A percentile compares a stretch with the other conserved stretches of the same genome.
These are phyloP conservation scores for Candolleomyces aberdarensis DNA, from an alignment of 768 basidiomycete genomes.

Conservation along the genomic window DNA sequence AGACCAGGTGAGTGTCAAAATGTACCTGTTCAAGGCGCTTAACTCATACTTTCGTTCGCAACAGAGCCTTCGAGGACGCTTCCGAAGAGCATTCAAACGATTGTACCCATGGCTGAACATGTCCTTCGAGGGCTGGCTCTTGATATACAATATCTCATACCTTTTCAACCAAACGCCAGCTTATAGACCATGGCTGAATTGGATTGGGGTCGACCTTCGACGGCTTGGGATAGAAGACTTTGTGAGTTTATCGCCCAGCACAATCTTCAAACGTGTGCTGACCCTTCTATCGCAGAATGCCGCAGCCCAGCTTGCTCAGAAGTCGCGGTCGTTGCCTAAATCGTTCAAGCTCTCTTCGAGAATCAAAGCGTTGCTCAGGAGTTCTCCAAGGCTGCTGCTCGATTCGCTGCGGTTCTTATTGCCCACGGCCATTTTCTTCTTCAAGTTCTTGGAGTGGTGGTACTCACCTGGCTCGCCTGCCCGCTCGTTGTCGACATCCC, in stretches of 20 bases:
- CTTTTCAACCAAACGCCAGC: conserved; percentile 83
- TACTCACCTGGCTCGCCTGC: conserved; percentile 92
- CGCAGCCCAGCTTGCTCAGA: conserved; percentile 26
- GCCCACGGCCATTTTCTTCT: conserved; percentile 88
- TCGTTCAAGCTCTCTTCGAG: conserved; percentile 36
- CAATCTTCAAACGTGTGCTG: not conserved
- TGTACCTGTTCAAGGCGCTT: not conserved
- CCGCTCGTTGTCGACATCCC: conserved; percentile 60
- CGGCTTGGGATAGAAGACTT: conserved; percentile 78
- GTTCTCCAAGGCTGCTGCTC: conserved; percentile 61
- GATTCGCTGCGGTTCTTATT: conserved; percentile 78
- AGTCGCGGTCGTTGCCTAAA: conserved; percentile 23
- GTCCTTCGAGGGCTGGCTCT: conserved; percentile 75
- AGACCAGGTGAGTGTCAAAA: conserved; percentile 44
- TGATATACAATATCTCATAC: conserved; percentile 84
- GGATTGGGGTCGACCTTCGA: conserved; percentile 81
- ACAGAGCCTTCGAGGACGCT: conserved; percentile 50
- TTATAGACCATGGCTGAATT: conserved; percentile 89
- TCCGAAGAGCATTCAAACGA: conserved; percentile 63
- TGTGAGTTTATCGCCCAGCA: conserved; percentile 22
- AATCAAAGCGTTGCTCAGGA: conserved; percentile 44
- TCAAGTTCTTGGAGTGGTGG: conserved; percentile 99
- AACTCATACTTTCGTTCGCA: not conserved
- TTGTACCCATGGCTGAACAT: conserved; percentile 83
- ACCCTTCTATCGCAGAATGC: conserved; percentile 34